These are phyloP conservation scores for Beauveria rudraprayagi DNA, from an alignment of 2,329 filamentous ascomycete genomes.

Conservation along the genomic window DNA sequence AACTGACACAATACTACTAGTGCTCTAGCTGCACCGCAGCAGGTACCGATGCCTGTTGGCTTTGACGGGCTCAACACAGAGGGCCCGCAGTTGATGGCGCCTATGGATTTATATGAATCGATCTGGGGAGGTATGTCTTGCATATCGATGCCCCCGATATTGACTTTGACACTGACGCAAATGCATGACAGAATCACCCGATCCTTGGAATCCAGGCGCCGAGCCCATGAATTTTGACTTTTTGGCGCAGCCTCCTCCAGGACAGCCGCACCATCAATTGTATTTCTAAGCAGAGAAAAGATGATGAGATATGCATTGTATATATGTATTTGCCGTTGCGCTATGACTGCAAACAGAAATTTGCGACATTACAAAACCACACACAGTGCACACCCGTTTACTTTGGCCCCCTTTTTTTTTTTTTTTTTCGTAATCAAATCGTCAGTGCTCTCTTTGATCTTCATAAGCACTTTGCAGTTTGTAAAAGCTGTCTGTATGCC, in stretches of 20 bases:
- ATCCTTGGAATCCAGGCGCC: conserved; percentile 48
- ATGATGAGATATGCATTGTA: background rate
- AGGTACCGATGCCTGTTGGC: conserved; percentile 28
- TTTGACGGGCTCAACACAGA: conserved; percentile 47
- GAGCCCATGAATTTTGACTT: conserved; percentile 55
- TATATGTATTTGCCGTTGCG: background rate
- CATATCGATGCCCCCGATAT: background rate
- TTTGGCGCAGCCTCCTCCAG: conserved; percentile 49
- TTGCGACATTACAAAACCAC: background rate
- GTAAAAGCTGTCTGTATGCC: conserved; percentile 12
- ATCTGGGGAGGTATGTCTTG: conserved; percentile 55
- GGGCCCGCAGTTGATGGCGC: conserved; percentile 52
- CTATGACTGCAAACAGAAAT: background rate
- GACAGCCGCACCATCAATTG: conserved; percentile 49
- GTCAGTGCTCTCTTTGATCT: conserved; percentile 57
- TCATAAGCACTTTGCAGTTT: conserved; percentile 24
- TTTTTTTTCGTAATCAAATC: conserved; percentile 18
- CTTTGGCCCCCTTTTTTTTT: background rate
- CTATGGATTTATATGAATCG: conserved; percentile 60
- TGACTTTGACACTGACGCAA: background rate
- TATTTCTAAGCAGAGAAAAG: conserved; percentile 37
- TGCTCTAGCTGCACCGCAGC: conserved; percentile 30
- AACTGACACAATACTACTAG: conserved; percentile 12
- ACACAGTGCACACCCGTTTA: background rate
- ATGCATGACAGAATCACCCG: conserved; percentile 42